phyloP scores from a whole-genome alignment of 108 stramenopile species.

The Schizochytrium sp. region DNA sequence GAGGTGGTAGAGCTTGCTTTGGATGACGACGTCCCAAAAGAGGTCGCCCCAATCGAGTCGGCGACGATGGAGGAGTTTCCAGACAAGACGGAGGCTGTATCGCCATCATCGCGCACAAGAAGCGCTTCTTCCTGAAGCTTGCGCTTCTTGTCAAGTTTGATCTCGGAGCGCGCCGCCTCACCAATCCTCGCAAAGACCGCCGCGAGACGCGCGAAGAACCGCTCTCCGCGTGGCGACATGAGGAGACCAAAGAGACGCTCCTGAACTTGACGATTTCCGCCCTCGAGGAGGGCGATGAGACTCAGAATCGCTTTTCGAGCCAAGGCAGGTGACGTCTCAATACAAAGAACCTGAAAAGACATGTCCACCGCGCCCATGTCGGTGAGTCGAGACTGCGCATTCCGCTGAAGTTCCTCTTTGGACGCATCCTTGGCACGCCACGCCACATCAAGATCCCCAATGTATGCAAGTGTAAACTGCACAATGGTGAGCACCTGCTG shows the following conservation, averaged over 20 bases:
- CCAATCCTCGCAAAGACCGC: background rate
- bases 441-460: background rate
- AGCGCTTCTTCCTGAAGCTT: background rate
- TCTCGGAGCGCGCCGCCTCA: background rate
- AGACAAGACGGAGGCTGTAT: background rate
- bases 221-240: background rate
- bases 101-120: background rate
- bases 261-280: background rate
- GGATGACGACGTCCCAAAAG: background rate
- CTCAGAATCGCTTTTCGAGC: background rate
- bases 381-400: background rate
- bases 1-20: background rate
- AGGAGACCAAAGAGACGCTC: background rate
- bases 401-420: background rate
- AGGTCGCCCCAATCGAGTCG: background rate
- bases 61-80: background rate
- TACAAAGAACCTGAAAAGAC: background rate
- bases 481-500: background rate
- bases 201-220: background rate
- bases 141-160: background rate
- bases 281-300: conserved; percentile 3
- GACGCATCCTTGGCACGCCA: background rate
- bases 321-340: background rate
- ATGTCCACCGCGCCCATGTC: background rate
- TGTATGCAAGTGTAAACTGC: background rate